Percentiles rank a stretch among this genome's conserved stretches.
Conservation (phyloP, 257 asterid species). For the Vinca minor region DNA sequence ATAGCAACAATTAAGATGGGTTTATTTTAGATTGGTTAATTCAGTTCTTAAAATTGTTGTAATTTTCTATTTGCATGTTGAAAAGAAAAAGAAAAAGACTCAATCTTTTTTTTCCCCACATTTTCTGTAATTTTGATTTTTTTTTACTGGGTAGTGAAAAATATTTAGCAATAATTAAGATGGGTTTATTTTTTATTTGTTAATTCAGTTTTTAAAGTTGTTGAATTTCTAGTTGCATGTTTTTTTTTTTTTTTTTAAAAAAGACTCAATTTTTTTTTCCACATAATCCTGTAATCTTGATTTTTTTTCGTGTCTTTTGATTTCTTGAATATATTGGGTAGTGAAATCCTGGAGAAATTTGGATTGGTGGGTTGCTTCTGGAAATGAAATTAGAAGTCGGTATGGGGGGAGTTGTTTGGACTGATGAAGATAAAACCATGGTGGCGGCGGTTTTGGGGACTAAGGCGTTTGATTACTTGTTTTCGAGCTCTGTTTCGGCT, state of each 20-base stretch:
- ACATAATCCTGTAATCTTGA: not conserved
- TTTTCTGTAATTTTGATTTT: not conserved
- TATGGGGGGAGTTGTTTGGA: constrained; percentile 60
- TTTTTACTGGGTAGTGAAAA: constrained; percentile 9
- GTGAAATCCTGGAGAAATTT: constrained; percentile 7
- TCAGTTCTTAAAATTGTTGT: constrained; percentile 13
- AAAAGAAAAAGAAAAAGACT: too few species aligned
- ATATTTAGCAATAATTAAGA: constrained; percentile 10
- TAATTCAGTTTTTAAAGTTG: constrained; percentile 12
- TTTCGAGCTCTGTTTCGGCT: constrained; percentile 58
- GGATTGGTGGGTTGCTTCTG: constrained; percentile 11
- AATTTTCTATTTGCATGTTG: constrained; percentile 27
- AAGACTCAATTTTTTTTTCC: not conserved
- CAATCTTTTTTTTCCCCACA: not conserved
- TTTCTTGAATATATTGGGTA: constrained; percentile 14
- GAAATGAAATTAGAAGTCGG: constrained; percentile 33
- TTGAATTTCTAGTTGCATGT: constrained; percentile 27
- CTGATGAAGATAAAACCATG: constrained; percentile 64
- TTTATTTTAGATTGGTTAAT: constrained; percentile 21
- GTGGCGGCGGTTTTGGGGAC: constrained; percentile 80
- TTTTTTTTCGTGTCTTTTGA: constrained; percentile 3
- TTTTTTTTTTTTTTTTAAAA: too few species aligned
- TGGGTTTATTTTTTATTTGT: constrained; percentile 22
- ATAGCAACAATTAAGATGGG: constrained; percentile 13
- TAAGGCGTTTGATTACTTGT: constrained; percentile 79